phyloP scores from a whole-genome alignment of 805 yeast genomes.

The Candida boleticola region DNA sequence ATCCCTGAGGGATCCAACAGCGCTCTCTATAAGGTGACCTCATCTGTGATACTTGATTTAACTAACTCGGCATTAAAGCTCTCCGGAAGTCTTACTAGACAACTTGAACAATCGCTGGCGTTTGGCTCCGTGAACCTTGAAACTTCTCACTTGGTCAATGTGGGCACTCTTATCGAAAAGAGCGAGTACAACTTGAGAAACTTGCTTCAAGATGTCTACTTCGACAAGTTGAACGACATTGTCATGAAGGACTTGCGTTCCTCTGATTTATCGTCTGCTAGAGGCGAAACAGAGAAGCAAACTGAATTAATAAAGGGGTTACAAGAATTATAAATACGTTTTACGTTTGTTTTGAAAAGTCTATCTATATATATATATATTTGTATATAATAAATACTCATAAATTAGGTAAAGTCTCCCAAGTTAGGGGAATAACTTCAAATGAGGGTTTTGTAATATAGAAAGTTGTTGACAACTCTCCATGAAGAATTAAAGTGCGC shows the following conservation, averaged over 20 bases:
- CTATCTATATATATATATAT: neutral
- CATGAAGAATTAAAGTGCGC: no score
- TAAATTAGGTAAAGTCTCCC: neutral
- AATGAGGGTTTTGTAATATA: no score
- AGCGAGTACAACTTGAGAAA: slow-evolving; percentile 85
- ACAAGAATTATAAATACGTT: slow-evolving; percentile 24
- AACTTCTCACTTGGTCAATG: slow-evolving; percentile 74
- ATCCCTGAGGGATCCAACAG: slow-evolving; percentile 36
- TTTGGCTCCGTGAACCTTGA: slow-evolving; percentile 39
- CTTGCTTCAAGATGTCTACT: slow-evolving; percentile 87
- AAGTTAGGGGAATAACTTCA: no score
- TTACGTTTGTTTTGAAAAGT: neutral
- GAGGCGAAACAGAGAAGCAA: slow-evolving; percentile 30
- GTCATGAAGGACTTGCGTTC: slow-evolving; percentile 48
- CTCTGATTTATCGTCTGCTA: slow-evolving; percentile 25
- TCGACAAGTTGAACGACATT: slow-evolving; percentile 90
- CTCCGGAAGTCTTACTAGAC: slow-evolving; percentile 86
- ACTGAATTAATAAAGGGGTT: slow-evolving; percentile 38
- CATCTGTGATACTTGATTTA: slow-evolving; percentile 82
- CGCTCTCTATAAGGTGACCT: slow-evolving; percentile 68
- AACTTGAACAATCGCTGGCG: slow-evolving; percentile 53
- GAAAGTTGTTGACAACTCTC: no score
- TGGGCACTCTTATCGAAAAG: slow-evolving; percentile 85
- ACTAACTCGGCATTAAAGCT: slow-evolving; percentile 42
- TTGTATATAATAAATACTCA: neutral